Evolutionary conservation across 768 basidiomycete genomes (phyloP).

Genomic region (Mycena galopus): DNA sequence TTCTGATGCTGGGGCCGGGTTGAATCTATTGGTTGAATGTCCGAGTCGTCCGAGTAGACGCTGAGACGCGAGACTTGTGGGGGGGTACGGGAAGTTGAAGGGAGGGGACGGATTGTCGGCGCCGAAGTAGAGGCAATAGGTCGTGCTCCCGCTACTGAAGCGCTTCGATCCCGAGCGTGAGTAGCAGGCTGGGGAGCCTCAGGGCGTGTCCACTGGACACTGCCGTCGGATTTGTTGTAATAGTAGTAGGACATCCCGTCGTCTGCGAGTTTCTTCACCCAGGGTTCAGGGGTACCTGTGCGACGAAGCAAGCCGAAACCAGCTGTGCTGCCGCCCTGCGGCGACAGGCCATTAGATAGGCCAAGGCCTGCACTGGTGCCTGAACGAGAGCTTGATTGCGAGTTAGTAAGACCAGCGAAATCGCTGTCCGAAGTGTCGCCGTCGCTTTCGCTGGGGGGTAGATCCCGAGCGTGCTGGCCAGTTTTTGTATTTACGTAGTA

Average conservation of each 20-base stretch:
- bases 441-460: conserved; percentile 86
- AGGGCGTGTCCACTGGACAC: conserved; percentile 78
- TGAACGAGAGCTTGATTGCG: conserved; percentile 68
- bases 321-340: conserved; percentile 49
- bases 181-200: conserved; percentile 47
- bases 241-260: conserved; percentile 88
- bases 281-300: conserved; percentile 81
- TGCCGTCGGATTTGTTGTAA: conserved; percentile 77
- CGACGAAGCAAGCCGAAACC: conserved; percentile 74
- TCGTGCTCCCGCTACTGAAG: conserved; percentile 31
- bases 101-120: conserved; percentile 39
- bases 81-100: conserved; percentile 30
- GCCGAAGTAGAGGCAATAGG: conserved; percentile 36
- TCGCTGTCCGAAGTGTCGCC: conserved; percentile 75
- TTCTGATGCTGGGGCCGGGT: conserved; percentile 34
- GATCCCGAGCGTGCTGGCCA: conserved; percentile 83
- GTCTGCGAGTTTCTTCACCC: conserved; percentile 84
- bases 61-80: conserved; percentile 63
- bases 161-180: conserved; percentile 30
- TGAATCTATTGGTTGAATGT: conserved; percentile 67
- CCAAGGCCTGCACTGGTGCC: conserved; percentile 67
- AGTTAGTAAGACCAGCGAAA: conserved; percentile 66
- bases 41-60: conserved; percentile 86
- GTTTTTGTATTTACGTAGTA: conserved; percentile 95
- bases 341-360: conserved; percentile 54